A percentile compares a stretch with the other conserved stretches of the same genome.
Conservation (phyloP, 2,329 filamentous ascomycete genomes). For the Raffaelea ambrosiae region DNA sequence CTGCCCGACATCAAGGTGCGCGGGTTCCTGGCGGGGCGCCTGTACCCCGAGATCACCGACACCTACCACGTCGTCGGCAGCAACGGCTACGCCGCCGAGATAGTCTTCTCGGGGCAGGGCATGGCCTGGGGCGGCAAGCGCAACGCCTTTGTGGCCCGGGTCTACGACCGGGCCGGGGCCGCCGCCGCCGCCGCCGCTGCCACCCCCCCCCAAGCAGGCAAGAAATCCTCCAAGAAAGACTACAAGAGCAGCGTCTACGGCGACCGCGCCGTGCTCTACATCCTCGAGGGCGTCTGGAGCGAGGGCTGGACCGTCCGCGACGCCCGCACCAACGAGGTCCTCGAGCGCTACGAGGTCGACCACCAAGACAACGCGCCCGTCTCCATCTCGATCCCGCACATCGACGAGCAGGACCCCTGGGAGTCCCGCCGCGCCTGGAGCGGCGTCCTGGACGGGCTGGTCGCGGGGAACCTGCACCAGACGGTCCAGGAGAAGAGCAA, state of each 20-base stretch:
- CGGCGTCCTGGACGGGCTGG: conserved; percentile 65
- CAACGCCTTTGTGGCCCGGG: conserved; percentile 35
- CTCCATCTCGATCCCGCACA: conserved; percentile 30
- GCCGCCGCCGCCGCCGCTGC: too few relatives aligned
- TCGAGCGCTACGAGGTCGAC: conserved; percentile 29
- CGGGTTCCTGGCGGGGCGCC: conserved; percentile 35
- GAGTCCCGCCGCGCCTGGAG: conserved; percentile 76
- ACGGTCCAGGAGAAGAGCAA: conserved; percentile 65
- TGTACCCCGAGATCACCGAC: conserved; percentile 40
- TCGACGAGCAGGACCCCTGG: conserved; percentile 67
- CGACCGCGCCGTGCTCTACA: conserved; percentile 25
- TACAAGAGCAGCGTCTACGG: conserved; percentile 14
- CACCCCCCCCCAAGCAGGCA: background rate
- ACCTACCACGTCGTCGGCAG: conserved; percentile 36
- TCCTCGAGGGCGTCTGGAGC: conserved; percentile 32
- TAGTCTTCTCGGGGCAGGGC: conserved; percentile 37
- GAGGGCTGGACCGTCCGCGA: conserved; percentile 29
- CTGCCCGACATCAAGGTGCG: conserved; percentile 39
- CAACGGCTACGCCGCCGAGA: conserved; percentile 35
- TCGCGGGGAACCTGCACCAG: conserved; percentile 64
- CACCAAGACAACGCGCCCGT: conserved; percentile 22
- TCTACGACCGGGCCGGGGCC: conserved; percentile 25
- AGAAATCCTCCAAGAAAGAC: too few relatives aligned
- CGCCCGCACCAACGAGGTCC: conserved; percentile 19
- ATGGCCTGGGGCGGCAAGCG: conserved; percentile 31